Conservation (phyloP, 2,329 filamentous ascomycete genomes). For the Penicillium sp. region DNA sequence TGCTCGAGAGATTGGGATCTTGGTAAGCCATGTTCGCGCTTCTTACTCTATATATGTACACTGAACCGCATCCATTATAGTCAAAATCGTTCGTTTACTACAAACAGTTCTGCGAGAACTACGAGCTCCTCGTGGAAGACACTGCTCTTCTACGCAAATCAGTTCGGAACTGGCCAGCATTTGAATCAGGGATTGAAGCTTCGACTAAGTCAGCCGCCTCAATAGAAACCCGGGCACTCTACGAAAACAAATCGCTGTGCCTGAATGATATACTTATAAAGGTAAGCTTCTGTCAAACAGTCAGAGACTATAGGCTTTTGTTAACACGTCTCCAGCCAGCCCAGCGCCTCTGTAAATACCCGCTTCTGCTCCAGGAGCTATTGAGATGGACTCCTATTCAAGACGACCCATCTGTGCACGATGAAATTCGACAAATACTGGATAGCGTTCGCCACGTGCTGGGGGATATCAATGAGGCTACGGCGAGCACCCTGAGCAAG, state of each 20-base stretch:
- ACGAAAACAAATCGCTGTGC: conserved; percentile 75
- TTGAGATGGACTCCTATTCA: conserved; percentile 80
- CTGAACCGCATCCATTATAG: conserved; percentile 61
- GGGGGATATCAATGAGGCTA: conserved; percentile 81
- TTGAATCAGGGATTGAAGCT: conserved; percentile 84
- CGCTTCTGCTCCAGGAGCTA: conserved; percentile 82
- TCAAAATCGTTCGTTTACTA: conserved; percentile 84
- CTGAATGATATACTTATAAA: conserved; percentile 90
- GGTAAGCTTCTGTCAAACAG: conserved; percentile 52
- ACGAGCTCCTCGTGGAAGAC: conserved; percentile 82
- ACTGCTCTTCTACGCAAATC: conserved; percentile 70
- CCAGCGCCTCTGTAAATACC: conserved; percentile 89
- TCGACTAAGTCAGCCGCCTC: conserved; percentile 77
- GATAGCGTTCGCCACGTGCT: conserved; percentile 75
- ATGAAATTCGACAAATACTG: conserved; percentile 76
- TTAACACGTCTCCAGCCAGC: conserved; percentile 69
- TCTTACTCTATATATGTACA: too few species aligned
- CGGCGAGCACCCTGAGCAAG: conserved; percentile 73
- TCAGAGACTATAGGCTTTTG: not conserved
- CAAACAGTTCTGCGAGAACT: conserved; percentile 89
- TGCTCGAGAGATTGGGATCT: conserved; percentile 58
- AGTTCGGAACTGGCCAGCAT: conserved; percentile 75
- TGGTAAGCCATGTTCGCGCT: conserved; percentile 43
- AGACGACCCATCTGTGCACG: conserved; percentile 83
- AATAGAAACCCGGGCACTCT: conserved; percentile 65